Evolutionary conservation across 148 eudicot genomes (phyloP).

Genomic region (Nepenthes mirabilis): DNA sequence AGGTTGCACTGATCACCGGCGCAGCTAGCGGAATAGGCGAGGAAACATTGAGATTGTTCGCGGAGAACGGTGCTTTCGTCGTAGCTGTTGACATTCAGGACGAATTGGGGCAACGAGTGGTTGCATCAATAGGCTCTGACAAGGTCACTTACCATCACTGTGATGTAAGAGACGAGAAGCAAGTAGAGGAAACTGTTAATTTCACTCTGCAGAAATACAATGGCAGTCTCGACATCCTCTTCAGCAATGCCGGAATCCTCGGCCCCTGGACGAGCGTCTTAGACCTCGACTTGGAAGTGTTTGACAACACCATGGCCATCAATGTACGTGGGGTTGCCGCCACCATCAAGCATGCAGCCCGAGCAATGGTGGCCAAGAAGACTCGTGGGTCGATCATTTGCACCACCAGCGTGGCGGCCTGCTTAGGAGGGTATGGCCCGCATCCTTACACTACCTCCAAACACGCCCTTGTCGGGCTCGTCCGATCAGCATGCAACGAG

Average conservation of each 20-base stretch:
- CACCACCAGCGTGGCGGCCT: constrained; percentile 41
- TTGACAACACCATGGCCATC: constrained; percentile 37
- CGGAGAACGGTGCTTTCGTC: constrained; percentile 25
- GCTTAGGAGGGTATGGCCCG: constrained; percentile 53
- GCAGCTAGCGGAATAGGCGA: constrained; percentile 60
- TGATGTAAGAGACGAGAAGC: constrained; percentile 44
- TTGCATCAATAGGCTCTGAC: constrained; percentile 13
- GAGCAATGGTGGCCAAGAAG: constrained; percentile 39
- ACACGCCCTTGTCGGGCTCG: constrained; percentile 63
- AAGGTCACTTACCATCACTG: constrained; percentile 35
- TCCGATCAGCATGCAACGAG: constrained; percentile 50
- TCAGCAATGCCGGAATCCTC: constrained; percentile 57
- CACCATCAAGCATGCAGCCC: constrained; percentile 48
- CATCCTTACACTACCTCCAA: constrained; percentile 51
- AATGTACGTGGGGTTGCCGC: constrained; percentile 52
- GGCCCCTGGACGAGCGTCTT: constrained; percentile 32
- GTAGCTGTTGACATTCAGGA: constrained; percentile 51
- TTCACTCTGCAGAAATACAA: constrained; percentile 19
- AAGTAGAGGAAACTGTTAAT: constrained; percentile 29
- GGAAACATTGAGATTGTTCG: constrained; percentile 32
- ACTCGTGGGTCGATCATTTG: constrained; percentile 58
- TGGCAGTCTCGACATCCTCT: constrained; percentile 38
- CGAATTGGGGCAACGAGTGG: constrained; percentile 25
- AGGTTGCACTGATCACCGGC: constrained; percentile 55
- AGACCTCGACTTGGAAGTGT: constrained; percentile 30